These are phyloP conservation scores for Calonectria ilicicola DNA, from an alignment of 2,329 filamentous ascomycete genomes.

Conservation along the genomic window DNA sequence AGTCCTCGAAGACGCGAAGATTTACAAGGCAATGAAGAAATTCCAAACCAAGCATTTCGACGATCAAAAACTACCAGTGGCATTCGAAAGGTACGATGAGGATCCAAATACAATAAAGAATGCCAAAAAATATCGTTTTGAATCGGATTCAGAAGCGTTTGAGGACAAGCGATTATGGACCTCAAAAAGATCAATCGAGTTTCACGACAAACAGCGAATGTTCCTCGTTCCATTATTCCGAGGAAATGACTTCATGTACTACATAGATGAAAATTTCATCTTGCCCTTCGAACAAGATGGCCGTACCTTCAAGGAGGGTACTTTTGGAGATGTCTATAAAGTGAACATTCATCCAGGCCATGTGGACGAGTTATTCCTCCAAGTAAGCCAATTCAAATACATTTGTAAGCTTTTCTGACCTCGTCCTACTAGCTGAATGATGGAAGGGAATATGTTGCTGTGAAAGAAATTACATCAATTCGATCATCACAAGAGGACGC, in stretches of 20 bases:
- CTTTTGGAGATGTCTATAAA: conserved; percentile 15
- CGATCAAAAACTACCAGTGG: background rate
- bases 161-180: background rate
- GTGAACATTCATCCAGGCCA: background rate
- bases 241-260: background rate
- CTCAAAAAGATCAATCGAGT: conserved; percentile 29
- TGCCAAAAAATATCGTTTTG: background rate
- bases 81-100: background rate
- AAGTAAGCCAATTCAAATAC: background rate
- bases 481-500: background rate
- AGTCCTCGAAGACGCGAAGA: background rate
- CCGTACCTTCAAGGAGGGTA: background rate
- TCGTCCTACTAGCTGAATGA: background rate
- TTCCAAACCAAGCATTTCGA: background rate
- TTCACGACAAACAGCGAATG: conserved; percentile 7
- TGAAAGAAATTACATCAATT: background rate
- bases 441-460: background rate
- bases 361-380: background rate
- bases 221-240: conserved; percentile 3
- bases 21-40: background rate
- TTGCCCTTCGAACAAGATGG: conserved; percentile 4
- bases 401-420: background rate
- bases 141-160: background rate
- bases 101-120: too few species aligned
- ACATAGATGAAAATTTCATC: background rate